Evolutionary conservation across 1,284 basidiomycete species (phyloP).

Genomic region (Ustilago sp.): DNA sequence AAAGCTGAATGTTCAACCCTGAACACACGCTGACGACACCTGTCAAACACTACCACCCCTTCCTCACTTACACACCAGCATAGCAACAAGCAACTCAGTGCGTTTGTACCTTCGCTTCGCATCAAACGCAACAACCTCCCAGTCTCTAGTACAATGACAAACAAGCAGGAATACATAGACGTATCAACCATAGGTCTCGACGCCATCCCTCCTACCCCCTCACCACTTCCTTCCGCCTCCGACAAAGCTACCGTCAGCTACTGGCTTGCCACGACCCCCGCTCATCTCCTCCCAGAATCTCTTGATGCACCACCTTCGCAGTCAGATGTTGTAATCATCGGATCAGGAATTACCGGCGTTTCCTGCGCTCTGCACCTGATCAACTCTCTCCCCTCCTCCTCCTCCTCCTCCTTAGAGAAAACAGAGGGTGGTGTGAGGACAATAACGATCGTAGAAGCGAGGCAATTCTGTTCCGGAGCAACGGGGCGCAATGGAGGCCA

Average conservation of each 20-base stretch:
- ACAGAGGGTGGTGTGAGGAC: background rate
- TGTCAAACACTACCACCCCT: no score
- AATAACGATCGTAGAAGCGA: conserved; percentile 50
- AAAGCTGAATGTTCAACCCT: no score
- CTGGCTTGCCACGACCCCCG: conserved; percentile 41
- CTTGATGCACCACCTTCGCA: conserved; percentile 2
- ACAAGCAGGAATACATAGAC: conserved; percentile 25
- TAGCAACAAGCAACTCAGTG: no score
- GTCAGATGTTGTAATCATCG: conserved; percentile 46
- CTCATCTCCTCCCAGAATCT: conserved; percentile 3
- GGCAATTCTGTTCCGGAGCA: conserved; percentile 55
- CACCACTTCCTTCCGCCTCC: conserved; percentile 22
- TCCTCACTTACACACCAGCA: no score
- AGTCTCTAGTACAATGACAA: no score
- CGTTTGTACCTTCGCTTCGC: no score
- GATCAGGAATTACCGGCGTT: conserved; percentile 54
- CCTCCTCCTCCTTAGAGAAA: background rate
- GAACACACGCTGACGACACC: no score
- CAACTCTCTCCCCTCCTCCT: conserved; percentile 12
- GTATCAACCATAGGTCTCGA: conserved; percentile 47
- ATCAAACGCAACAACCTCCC: no score
- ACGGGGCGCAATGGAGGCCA: conserved; percentile 62
- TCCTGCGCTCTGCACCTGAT: conserved; percentile 50
- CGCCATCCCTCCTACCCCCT: conserved; percentile 7
- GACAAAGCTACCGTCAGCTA: conserved; percentile 39